Conservation (phyloP, 2,329 filamentous ascomycete genomes). For the Phaeosphaeria sp. region DNA sequence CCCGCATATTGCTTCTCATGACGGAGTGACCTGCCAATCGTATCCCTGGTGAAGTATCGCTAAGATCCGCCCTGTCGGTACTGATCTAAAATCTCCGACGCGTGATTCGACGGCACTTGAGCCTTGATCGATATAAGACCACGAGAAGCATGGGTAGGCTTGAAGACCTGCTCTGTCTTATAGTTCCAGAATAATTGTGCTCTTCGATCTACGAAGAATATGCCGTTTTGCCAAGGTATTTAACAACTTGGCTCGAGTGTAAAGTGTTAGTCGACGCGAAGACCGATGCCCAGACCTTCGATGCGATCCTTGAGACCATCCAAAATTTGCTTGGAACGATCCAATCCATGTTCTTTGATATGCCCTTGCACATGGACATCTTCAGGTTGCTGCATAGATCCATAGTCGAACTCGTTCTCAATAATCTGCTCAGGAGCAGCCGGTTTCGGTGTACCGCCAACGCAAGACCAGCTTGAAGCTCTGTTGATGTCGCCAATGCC, state of each 20-base stretch:
- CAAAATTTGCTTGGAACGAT: slow-evolving; percentile 23
- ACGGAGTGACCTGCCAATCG: slow-evolving; percentile 2
- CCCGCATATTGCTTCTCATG: slow-evolving; percentile 1
- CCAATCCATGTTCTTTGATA: not conserved
- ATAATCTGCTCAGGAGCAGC: slow-evolving; percentile 6
- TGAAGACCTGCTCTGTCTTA: not conserved
- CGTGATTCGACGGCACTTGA: slow-evolving; percentile 8
- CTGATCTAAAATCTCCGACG: slow-evolving; percentile 6
- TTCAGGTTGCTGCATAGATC: not conserved
- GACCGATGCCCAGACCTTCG: slow-evolving; percentile 22
- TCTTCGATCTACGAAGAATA: not conserved
- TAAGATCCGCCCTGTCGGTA: not conserved
- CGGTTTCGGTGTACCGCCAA: slow-evolving; percentile 25
- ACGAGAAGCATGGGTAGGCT: not conserved
- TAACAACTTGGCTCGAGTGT: not conserved
- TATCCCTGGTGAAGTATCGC: not conserved
- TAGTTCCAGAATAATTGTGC: not conserved
- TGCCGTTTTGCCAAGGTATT: not conserved
- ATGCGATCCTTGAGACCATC: slow-evolving; percentile 26
- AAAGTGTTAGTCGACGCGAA: slow-evolving; percentile 20
- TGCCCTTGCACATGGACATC: not conserved
- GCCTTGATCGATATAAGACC: not conserved
- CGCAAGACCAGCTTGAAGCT: slow-evolving; percentile 31
- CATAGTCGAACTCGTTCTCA: slow-evolving; percentile 4
- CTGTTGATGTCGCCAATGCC: slow-evolving; percentile 24